Conservation (phyloP, 192 early-diverging fungal species). For the Coemansia aciculifera region DNA sequence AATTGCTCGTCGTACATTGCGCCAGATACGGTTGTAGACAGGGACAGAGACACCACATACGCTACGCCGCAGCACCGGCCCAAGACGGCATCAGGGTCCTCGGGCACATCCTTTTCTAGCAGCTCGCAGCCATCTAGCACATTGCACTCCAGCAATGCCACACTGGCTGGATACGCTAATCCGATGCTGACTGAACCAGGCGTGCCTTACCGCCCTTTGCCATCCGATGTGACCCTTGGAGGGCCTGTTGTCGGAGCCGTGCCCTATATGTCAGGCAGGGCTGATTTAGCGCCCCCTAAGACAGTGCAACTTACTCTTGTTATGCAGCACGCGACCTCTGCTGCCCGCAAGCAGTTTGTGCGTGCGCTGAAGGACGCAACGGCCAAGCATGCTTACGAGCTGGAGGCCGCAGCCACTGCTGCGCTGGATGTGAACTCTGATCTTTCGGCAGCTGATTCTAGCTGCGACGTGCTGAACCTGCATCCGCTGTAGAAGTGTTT, state of each 20-base stretch:
- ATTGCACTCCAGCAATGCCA: slow-evolving; percentile 19
- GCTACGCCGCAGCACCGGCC: slow-evolving; percentile 31
- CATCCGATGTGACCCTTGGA: background rate
- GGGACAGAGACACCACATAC: slow-evolving; percentile 15
- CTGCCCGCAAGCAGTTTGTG: slow-evolving; percentile 49
- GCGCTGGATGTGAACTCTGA: slow-evolving; percentile 7
- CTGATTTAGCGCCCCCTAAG: slow-evolving; percentile 14
- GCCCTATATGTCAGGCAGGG: slow-evolving; percentile 4
- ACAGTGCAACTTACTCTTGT: slow-evolving; percentile 47
- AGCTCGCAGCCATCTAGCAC: slow-evolving; percentile 1
- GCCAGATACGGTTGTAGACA: slow-evolving; percentile 8
- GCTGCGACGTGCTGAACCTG: slow-evolving; percentile 40
- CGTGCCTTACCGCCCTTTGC: slow-evolving; percentile 3
- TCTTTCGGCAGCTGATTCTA: slow-evolving; percentile 24
- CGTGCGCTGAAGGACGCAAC: slow-evolving; percentile 46
- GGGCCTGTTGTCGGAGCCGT: background rate
- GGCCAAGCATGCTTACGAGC: slow-evolving; percentile 13
- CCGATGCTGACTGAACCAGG: slow-evolving; percentile 5
- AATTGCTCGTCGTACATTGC: slow-evolving; percentile 11
- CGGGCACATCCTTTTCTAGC: slow-evolving; percentile 3
- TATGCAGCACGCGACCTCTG: slow-evolving; percentile 47
- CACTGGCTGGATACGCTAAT: slow-evolving; percentile 1
- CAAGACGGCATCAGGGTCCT: slow-evolving; percentile 39
- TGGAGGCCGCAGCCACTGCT: slow-evolving; percentile 3
- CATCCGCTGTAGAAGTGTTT: slow-evolving; percentile 25